Percentiles rank a stretch among this genome's conserved stretches.
These are phyloP conservation scores for Hypoxylon lienhwacheense DNA, from an alignment of 495 filamentous ascomycete species.

Conservation along the genomic window DNA sequence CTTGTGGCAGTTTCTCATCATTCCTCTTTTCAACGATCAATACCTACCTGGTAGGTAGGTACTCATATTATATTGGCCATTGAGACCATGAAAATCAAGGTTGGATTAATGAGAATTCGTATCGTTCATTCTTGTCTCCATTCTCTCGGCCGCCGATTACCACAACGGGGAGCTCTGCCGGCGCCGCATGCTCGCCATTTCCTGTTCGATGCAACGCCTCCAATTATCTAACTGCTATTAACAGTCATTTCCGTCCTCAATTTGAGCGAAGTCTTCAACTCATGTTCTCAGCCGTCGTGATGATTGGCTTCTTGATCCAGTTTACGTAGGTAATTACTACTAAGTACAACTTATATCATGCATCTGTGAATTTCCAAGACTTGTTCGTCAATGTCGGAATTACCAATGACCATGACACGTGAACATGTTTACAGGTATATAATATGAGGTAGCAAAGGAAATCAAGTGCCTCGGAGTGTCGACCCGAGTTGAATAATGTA, in stretches of 20 bases:
- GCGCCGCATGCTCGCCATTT: constrained; percentile 4
- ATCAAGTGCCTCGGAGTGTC: no score
- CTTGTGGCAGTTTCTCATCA: constrained; percentile 10
- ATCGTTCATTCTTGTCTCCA: constrained; percentile 24
- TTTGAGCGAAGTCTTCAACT: constrained; percentile 6
- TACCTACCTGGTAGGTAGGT: no score
- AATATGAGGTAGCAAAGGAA: no score
- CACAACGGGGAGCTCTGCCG: constrained; percentile 26
- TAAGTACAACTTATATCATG: neutral
- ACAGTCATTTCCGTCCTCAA: constrained; percentile 3
- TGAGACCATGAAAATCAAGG: constrained; percentile 7
- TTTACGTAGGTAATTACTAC: constrained; percentile 2
- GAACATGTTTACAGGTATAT: no score
- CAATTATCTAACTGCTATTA: constrained; percentile 14
- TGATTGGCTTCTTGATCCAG: constrained; percentile 14
- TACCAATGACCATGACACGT: constrained; percentile 8
- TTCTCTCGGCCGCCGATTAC: constrained; percentile 26
- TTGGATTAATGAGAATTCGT: constrained; percentile 8
- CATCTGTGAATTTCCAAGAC: neutral
- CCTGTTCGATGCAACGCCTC: constrained; percentile 25
- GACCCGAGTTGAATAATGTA: neutral
- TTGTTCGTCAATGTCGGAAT: neutral
- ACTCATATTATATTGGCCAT: neutral
- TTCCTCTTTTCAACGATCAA: constrained; percentile 5
- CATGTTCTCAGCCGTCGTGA: constrained; percentile 7